Conservation (phyloP, 129 eudicot genomes). For the Mikania micrantha region DNA sequence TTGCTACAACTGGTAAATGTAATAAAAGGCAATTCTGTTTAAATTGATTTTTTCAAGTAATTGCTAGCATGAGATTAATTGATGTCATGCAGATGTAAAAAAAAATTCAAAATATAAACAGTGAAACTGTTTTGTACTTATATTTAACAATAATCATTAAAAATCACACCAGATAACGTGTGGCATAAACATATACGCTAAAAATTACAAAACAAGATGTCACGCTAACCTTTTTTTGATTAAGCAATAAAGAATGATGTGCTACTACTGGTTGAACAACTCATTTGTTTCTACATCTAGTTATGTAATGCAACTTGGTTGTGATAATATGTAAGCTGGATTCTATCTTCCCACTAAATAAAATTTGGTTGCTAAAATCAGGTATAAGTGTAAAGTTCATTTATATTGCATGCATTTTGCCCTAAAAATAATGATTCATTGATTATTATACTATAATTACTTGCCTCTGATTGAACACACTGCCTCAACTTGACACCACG, state of each 20-base stretch:
- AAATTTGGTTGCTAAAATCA: neutral
- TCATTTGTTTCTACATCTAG: neutral
- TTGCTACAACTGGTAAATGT: neutral
- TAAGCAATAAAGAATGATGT: neutral
- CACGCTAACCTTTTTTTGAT: neutral
- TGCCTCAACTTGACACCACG: conserved; percentile 59
- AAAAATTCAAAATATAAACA: neutral
- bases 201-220: neutral
- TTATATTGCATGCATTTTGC: neutral
- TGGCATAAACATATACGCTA: neutral
- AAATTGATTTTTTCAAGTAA: neutral
- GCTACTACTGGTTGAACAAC: neutral
- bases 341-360: neutral
- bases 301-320: too few species aligned
- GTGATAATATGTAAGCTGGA: neutral
- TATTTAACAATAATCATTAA: neutral
- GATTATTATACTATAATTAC: neutral
- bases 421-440: neutral
- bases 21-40: too few species aligned
- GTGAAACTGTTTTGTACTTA: neutral
- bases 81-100: neutral
- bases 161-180: neutral
- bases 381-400: neutral
- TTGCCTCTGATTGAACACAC: conserved; percentile 47
- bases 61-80: neutral